Evolutionary conservation across 371 early-diverging fungal species (phyloP).

Genomic region (Mortierella sp.): DNA sequence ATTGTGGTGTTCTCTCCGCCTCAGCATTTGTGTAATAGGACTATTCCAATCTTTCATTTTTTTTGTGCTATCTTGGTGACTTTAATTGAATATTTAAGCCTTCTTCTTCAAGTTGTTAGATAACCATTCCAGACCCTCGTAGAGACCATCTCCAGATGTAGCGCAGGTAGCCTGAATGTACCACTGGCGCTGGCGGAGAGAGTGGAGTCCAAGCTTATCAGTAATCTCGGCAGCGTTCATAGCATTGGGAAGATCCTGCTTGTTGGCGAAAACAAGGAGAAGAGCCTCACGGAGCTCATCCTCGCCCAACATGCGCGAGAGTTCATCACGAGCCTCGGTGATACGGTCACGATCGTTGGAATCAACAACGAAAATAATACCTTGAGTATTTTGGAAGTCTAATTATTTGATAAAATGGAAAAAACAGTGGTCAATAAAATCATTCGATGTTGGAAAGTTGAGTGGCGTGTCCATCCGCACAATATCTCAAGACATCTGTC

Average conservation of each 20-base stretch:
- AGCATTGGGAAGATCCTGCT: constrained; percentile 93
- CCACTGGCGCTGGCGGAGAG: constrained; percentile 89
- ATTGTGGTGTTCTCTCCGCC: background rate
- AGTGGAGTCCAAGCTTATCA: constrained; percentile 87
- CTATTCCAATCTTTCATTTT: constrained; percentile 7
- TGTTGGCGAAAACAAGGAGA: constrained; percentile 91
- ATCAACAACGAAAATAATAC: constrained; percentile 96
- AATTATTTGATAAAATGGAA: constrained; percentile 10
- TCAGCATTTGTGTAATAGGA: constrained; percentile 3
- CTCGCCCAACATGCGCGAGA: constrained; percentile 89
- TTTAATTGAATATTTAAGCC: constrained; percentile 35
- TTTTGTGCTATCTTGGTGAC: background rate
- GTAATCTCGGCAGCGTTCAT: constrained; percentile 88
- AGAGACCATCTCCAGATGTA: constrained; percentile 94
- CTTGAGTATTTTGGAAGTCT: constrained; percentile 90
- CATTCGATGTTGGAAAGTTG: background rate
- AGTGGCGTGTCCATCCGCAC: background rate
- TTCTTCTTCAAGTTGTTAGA: constrained; percentile 66
- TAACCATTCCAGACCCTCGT: constrained; percentile 93
- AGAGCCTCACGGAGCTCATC: constrained; percentile 88
- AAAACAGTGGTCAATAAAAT: constrained; percentile 15
- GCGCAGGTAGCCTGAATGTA: constrained; percentile 96
- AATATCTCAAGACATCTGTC: too few species aligned
- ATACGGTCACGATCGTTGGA: constrained; percentile 94
- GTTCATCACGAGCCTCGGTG: constrained; percentile 87